Percentiles rank a stretch among this genome's conserved stretches.
Conservation (phyloP, 257 asterid genomes). For the Solanum sparsipilum region DNA sequence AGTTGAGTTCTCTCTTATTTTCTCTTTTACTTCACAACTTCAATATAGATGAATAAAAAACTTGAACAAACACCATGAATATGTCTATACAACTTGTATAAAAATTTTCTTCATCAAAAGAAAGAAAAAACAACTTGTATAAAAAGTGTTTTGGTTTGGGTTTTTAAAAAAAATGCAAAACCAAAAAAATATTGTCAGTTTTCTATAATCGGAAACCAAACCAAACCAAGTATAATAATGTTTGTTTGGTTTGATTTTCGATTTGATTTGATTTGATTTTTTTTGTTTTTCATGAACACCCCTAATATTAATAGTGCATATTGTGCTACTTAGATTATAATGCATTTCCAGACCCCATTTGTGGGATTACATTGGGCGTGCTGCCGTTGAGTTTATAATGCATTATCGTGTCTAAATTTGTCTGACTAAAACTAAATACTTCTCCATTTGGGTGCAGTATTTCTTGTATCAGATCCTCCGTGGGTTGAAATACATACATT, state of each 20-base stretch:
- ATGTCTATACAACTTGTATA: background rate
- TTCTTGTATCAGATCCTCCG: constrained; percentile 99
- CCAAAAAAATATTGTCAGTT: background rate
- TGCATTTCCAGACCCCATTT: background rate
- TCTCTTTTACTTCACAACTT: background rate
- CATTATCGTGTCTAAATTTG: background rate
- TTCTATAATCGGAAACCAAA: background rate
- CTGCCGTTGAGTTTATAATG: background rate
- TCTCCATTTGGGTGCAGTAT: constrained; percentile 50
- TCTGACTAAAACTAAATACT: background rate
- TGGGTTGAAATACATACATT: constrained; percentile 90
- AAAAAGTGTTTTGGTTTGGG: background rate
- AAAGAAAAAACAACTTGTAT: background rate
- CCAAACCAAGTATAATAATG: background rate
- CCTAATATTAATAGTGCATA: background rate
- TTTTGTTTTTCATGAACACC: background rate
- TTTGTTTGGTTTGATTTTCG: background rate
- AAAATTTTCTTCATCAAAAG: background rate
- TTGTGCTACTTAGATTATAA: background rate
- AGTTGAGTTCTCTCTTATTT: background rate
- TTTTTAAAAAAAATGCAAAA: background rate
- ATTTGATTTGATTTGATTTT: background rate
- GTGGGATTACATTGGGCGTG: background rate
- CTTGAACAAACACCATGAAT: background rate
- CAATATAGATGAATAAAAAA: background rate